Evolutionary conservation across 2,329 filamentous ascomycete species (phyloP).

Genomic region (Stachybotrys chartarum): DNA sequence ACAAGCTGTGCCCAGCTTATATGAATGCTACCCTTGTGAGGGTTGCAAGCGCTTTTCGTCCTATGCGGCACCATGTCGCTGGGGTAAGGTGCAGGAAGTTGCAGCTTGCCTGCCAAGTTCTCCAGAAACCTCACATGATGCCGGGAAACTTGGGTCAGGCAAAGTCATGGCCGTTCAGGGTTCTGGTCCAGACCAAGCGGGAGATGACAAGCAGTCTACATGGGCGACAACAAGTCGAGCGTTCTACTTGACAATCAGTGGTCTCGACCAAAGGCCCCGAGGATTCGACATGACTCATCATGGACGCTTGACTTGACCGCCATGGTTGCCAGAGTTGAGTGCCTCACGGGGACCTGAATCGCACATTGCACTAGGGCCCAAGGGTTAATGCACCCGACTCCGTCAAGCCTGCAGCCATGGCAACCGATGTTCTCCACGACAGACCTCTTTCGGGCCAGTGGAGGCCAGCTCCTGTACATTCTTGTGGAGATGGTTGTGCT

Average conservation of each 20-base stretch:
- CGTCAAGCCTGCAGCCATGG: neutral
- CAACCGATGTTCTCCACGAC: neutral
- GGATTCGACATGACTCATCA: neutral
- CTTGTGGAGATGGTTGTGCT: neutral
- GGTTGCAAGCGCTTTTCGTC: neutral
- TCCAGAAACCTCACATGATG: neutral
- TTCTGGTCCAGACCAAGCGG: neutral
- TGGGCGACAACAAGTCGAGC: neutral
- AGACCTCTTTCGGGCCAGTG: neutral
- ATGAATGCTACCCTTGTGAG: neutral
- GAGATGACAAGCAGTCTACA: neutral
- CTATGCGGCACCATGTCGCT: neutral
- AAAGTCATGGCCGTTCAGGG: neutral
- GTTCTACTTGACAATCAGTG: neutral
- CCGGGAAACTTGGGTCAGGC: neutral
- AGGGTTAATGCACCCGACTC: no score
- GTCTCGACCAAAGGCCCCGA: neutral
- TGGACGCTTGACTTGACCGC: neutral
- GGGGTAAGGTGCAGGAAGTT: neutral
- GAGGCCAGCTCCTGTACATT: neutral
- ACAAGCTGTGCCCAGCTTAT: constrained; percentile 9
- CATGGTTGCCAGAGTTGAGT: neutral
- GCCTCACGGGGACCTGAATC: no score
- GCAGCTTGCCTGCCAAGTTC: neutral
- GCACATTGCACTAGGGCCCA: no score